A percentile compares a stretch with the other conserved stretches of the same genome.
phyloP scores from a whole-genome alignment of 2,329 filamentous ascomycete species.

The Niveomyces coronatus region DNA sequence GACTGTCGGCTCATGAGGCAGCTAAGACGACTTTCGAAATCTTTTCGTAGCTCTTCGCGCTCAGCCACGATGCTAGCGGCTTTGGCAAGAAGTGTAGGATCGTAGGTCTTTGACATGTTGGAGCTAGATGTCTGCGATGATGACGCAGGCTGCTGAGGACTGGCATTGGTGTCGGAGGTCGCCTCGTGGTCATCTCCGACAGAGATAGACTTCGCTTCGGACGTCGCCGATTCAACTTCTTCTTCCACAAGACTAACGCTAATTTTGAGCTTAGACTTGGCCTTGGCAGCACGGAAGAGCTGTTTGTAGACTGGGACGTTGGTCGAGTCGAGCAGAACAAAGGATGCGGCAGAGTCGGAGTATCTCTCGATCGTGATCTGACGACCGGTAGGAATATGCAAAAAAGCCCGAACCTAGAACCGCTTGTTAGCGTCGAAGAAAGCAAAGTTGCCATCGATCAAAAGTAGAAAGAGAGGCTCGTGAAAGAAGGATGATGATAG shows the following conservation, averaged over 20 bases:
- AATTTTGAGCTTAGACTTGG: slow-evolving; percentile 93
- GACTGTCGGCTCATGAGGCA: slow-evolving; percentile 15
- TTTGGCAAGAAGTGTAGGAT: slow-evolving; percentile 17
- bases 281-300: slow-evolving; percentile 90
- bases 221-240: slow-evolving; percentile 20
- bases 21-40: slow-evolving; percentile 19
- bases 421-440: too few relatives aligned
- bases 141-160: slow-evolving; percentile 14
- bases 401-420: slow-evolving; percentile 25
- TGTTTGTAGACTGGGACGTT: slow-evolving; percentile 90
- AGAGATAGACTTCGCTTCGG: slow-evolving; percentile 35
- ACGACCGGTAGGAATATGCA: slow-evolving; percentile 22
- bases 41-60: slow-evolving; percentile 14
- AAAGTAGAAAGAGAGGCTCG: background rate
- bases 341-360: slow-evolving; percentile 81
- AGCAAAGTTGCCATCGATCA: too few relatives aligned
- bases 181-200: slow-evolving; percentile 40
- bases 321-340: slow-evolving; percentile 65
- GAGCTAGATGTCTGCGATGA: slow-evolving; percentile 14
- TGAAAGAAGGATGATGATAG: background rate
- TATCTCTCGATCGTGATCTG: slow-evolving; percentile 72
- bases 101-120: slow-evolving; percentile 18
- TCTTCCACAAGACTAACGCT: slow-evolving; percentile 47
- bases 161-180: slow-evolving; percentile 12
- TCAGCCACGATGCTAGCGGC: slow-evolving; percentile 17